A percentile compares a stretch with the other conserved stretches of the same genome.
These are phyloP conservation scores for Themeda triandra DNA, from an alignment of 176 grass and related monocot genomes.

Conservation along the genomic window DNA sequence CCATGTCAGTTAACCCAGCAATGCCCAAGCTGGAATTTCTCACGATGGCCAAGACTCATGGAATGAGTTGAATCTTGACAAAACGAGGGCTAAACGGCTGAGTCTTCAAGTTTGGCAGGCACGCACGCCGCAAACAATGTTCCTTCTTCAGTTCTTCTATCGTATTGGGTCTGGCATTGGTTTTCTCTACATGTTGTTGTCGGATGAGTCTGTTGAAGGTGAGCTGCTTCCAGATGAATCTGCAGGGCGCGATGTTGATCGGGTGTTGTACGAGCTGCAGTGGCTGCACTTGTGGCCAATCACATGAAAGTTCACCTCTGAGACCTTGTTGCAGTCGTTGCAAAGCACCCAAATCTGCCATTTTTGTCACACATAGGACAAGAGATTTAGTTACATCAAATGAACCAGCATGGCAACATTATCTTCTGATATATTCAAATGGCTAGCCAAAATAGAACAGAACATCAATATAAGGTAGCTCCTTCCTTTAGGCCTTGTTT, in stretches of 20 bases:
- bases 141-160: slow-evolving; percentile 5
- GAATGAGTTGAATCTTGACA: slow-evolving; percentile 37
- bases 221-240: slow-evolving; percentile 39
- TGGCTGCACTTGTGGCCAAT: slow-evolving; percentile 84
- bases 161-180: slow-evolving; percentile 27
- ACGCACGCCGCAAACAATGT: slow-evolving; percentile 22
- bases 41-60: slow-evolving; percentile 6
- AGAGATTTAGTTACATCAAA: neutral
- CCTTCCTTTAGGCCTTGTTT: too few species aligned
- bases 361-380: neutral
- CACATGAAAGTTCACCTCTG: slow-evolving; percentile 87
- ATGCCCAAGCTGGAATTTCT: slow-evolving; percentile 12
- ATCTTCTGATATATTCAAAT: neutral
- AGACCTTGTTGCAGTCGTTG: slow-evolving; percentile 90
- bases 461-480: neutral
- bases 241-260: slow-evolving; percentile 46
- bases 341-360: slow-evolving; percentile 85
- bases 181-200: slow-evolving; percentile 39
- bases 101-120: neutral
- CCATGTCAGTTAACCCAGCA: neutral
- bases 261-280: slow-evolving; percentile 84
- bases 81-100: neutral
- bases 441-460: neutral
- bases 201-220: slow-evolving; percentile 34
- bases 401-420: neutral